Percentiles rank a stretch among this genome's conserved stretches.
These are phyloP conservation scores for Arachis stenosperma DNA, from an alignment of 306 rosid species.

Conservation along the genomic window DNA sequence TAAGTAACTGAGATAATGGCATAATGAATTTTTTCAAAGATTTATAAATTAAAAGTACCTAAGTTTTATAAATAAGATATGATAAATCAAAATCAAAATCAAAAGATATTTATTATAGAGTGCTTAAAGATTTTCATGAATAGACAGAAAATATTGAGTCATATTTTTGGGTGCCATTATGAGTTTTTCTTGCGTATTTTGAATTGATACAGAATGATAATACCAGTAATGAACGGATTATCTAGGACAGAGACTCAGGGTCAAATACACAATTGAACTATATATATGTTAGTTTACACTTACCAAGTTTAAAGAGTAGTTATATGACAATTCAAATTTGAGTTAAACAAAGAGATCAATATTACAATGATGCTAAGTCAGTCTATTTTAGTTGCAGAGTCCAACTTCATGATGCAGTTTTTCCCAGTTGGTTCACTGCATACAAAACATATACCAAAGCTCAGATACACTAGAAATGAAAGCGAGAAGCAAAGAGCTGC, in stretches of 20 bases:
- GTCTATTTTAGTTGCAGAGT: conserved; percentile 47
- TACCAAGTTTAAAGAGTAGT: background rate
- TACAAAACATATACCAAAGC: conserved; percentile 1
- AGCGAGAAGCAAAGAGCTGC: conserved; percentile 10
- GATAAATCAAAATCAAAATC: background rate
- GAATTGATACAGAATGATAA: conserved; percentile 8
- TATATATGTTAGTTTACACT: background rate
- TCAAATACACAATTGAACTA: conserved; percentile 1
- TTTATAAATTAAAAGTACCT: conserved; percentile 4
- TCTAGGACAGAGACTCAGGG: background rate
- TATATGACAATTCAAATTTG: conserved; percentile 23
- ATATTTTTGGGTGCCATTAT: conserved; percentile 22
- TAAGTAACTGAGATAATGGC: too few species aligned
- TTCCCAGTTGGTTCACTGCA: conserved; percentile 87
- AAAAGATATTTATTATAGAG: too few species aligned
- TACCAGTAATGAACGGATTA: background rate
- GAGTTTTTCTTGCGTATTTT: conserved; percentile 14
- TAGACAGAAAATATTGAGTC: background rate
- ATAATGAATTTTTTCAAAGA: background rate
- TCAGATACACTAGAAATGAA: conserved; percentile 34
- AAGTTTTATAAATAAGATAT: conserved; percentile 33
- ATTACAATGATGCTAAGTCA: conserved; percentile 56
- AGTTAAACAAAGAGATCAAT: conserved; percentile 20
- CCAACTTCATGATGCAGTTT: conserved; percentile 72
- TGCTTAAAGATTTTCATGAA: too few species aligned